Conservation (phyloP, 108 stramenopile species). For the Poteriospumella lacustris region DNA sequence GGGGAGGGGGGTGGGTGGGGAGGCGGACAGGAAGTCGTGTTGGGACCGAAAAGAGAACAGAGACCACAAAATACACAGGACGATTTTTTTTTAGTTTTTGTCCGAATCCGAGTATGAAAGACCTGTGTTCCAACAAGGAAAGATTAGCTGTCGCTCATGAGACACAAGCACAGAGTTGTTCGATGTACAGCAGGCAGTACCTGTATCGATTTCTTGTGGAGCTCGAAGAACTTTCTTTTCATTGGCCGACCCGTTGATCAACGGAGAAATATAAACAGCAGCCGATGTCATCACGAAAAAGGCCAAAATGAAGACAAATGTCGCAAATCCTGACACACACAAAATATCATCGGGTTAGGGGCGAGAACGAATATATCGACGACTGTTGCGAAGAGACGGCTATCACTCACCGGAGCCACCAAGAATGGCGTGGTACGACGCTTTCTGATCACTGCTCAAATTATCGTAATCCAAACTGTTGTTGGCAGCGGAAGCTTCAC, state of each 20-base stretch:
- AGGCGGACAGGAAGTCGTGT: too few species aligned
- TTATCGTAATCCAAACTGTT: not conserved
- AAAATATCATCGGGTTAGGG: too few species aligned
- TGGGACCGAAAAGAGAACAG: too few species aligned
- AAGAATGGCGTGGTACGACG: not conserved
- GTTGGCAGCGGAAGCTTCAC: not conserved
- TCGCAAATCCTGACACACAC: not conserved
- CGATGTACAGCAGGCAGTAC: not conserved
- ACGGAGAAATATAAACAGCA: conserved; percentile 6
- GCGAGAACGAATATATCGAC: too few species aligned
- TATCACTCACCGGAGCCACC: not conserved
- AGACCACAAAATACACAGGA: too few species aligned
- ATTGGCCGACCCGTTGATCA: not conserved
- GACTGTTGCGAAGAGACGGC: too few species aligned
- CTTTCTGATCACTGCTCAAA: not conserved
- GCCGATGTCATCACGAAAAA: not conserved
- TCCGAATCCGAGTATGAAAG: too few species aligned
- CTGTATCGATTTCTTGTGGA: not conserved
- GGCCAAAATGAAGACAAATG: not conserved
- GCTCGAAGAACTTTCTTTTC: not conserved
- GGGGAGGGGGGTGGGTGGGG: too few species aligned
- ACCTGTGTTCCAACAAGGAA: too few species aligned
- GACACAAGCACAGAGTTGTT: too few species aligned
- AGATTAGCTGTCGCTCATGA: too few species aligned
- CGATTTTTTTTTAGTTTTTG: too few species aligned